Conservation (phyloP, 148 eudicot genomes). For the Drosera capensis region DNA sequence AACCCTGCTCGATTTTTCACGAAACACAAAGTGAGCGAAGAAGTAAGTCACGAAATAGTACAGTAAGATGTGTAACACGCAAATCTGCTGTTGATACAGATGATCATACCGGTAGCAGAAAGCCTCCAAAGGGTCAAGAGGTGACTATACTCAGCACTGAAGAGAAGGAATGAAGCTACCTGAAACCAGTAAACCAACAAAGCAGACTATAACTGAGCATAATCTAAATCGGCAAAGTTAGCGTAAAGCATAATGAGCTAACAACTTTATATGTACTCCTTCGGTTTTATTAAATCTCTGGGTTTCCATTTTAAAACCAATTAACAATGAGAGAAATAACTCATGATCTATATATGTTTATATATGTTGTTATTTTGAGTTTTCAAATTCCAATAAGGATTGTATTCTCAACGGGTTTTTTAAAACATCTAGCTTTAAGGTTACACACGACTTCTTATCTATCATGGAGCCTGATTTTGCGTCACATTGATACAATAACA, state of each 20-base stretch:
- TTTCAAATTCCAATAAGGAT: background rate
- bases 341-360: background rate
- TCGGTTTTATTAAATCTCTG: too few species aligned
- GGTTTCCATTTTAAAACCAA: too few species aligned
- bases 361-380: background rate
- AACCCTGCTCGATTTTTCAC: constrained; percentile 39
- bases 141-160: constrained; percentile 87
- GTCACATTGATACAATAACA: background rate
- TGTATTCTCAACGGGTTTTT: too few species aligned
- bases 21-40: background rate
- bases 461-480: too few species aligned
- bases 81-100: background rate
- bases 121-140: constrained; percentile 61
- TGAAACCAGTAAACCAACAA: constrained; percentile 15
- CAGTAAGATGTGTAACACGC: background rate
- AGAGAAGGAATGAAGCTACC: constrained; percentile 53
- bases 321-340: too few species aligned
- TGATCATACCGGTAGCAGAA: constrained; percentile 53
- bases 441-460: too few species aligned
- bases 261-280: too few species aligned
- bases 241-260: too few species aligned
- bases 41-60: background rate
- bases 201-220: too few species aligned
- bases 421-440: too few species aligned
- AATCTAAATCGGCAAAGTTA: too few species aligned